Conservation (phyloP, 495 filamentous ascomycete species). For the Apodospora peruviana region DNA sequence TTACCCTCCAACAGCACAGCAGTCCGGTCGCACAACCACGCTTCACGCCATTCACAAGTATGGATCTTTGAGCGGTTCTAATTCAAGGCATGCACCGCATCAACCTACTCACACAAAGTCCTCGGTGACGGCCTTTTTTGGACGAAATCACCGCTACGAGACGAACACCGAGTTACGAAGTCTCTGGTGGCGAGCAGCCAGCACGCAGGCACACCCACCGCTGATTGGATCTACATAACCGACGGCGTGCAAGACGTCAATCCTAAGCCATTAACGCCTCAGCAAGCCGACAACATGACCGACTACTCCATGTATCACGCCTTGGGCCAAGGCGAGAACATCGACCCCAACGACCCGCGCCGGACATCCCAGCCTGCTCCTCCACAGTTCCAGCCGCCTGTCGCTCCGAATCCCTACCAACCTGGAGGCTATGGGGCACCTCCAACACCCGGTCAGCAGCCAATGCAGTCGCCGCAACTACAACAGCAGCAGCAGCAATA, state of each 20-base stretch:
- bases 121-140: not conserved
- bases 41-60: not conserved
- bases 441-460: slow-evolving; percentile 18
- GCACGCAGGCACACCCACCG: too few species aligned
- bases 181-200: too few species aligned
- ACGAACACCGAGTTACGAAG: too few species aligned
- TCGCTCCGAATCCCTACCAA: slow-evolving; percentile 53
- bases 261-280: not conserved
- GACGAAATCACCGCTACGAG: not conserved
- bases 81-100: not conserved
- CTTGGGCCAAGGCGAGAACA: slow-evolving; percentile 55
- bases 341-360: slow-evolving; percentile 60
- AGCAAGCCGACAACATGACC: slow-evolving; percentile 47
- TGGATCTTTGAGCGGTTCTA: too few species aligned
- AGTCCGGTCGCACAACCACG: not conserved
- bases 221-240: too few species aligned
- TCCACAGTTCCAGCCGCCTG: slow-evolving; percentile 50
- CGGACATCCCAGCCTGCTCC: slow-evolving; percentile 51
- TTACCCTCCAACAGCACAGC: not conserved
- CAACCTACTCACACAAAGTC: not conserved
- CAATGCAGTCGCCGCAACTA: slow-evolving; percentile 15
- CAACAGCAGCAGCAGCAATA: slow-evolving; percentile 33
- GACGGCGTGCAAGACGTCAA: too few species aligned
- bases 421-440: slow-evolving; percentile 42
- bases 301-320: slow-evolving; percentile 75